Evolutionary conservation across 352 stramenopile species (phyloP), one percentile per base, ranked within the genome.

Genomic region (Pseudoperonospora humuli): DNA sequence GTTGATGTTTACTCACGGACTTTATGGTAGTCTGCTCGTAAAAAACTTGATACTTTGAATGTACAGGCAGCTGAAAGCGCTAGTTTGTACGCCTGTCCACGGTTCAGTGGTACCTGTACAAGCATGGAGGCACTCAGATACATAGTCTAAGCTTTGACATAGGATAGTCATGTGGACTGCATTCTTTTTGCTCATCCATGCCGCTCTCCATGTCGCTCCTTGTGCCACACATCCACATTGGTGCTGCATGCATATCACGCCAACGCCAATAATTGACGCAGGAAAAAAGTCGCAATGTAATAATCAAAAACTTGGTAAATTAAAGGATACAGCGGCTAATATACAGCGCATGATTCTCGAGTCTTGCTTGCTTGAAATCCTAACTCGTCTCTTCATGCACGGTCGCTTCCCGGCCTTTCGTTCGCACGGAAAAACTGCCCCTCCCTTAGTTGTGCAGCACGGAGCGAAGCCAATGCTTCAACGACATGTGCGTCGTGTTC

Each of bases 401-500:
- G 33, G 3, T 14, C 10, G 50, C 23, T 29, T 59, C 23, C 38
- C 44, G 25, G 50, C 44, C 44, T 39, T 47, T 44, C 19, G 38
- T 54, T 53, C 39, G 39, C 25, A 31, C 41, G 44, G n/a, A 26
- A 39, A 36, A 35, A 10, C 14, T 50, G 23, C 13, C 19, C 25
- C 9, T 26, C 10, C 27, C 21, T 54, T 63, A 72, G 54, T 69
- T 79, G 40, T 78, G 70, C 27, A 87, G 48, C 45, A 84, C 69
- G 7, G 75, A 82, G 21, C 68, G 64, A 35, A 87, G 45, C 75
- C 75, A 87, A 36, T 76, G 67, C 55, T 72, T 79, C 34, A 87
- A 60, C 32, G 70, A 84, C 37, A 61, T 76, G 67, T 84, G 75
- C 41, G 71, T n/a, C n/a, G n/a, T 80, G 50, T 77, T 84, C 19